Base-by-base conservation (phyloP, 2,329 filamentous ascomycete species). In the Trichophyton simii region DNA sequence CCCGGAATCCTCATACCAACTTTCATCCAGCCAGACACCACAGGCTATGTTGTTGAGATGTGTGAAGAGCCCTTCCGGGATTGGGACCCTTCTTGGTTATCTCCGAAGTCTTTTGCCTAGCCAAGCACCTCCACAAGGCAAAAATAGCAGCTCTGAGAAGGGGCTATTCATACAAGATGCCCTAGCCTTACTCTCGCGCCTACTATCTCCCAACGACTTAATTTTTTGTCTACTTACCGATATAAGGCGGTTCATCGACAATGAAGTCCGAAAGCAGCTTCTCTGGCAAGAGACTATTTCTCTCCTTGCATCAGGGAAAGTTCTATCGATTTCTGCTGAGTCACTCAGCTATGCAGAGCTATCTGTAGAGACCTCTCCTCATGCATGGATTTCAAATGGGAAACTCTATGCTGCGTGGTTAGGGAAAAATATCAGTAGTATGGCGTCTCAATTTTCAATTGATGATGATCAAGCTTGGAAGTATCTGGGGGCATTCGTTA, bases 31-130 rank as follows among this genome's bases (percentile, higher is more conserved):
- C 67, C 34, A 62, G 58, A 66, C 72, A 66, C 67, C 67, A 25
- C 72, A 75, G 46, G 72, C 82, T 1, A 74, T 69, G 5, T 63
- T 97, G 15, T 67, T 88, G 0, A 72, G 75, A 63, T 89, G 85
- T 68, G 75, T 99, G 3, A 80, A 80, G 61, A 96, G 85, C 69
- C 78, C 94, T 15, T 80, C 86, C 1, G 91, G 91, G 0, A 72
- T 96, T 36, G 92, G 90, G 64, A 87, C 88, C n/a, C 70, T 91
- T 31, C 72, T 91, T 8, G 80, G 85, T n/a, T 83, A 87, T 60
- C 75, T 95, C 34, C 84, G 83, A 63, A 78, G 81, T 20, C 75
- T 89, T 18, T 79, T 86, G 57, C 63, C 69, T 60, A 62, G 65
- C 9, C 63, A 65, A 41, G 66, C 66, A 18, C 66, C 66, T 46